phyloP scores from a whole-genome alignment of 2,329 filamentous ascomycete genomes.

The Ascochyta fabae region DNA sequence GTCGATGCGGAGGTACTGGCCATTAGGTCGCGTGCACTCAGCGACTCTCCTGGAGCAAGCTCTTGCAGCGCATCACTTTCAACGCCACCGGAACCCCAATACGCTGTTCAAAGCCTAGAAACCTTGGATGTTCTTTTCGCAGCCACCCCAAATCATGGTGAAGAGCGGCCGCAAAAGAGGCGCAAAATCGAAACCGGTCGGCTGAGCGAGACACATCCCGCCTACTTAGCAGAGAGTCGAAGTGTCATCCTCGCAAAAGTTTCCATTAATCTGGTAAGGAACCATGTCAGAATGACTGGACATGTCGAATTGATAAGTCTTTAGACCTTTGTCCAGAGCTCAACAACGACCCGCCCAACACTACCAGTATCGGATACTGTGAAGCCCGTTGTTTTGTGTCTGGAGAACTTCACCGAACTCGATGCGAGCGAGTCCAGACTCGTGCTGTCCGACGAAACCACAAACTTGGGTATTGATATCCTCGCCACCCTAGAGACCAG shows the following conservation, averaged over 20 bases:
- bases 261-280: slow-evolving; percentile 31
- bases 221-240: slow-evolving; percentile 21
- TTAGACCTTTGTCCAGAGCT: slow-evolving; percentile 1
- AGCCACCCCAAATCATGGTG: not conserved
- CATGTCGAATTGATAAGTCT: not conserved
- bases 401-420: slow-evolving; percentile 31
- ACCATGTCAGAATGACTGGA: not conserved
- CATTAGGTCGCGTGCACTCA: not conserved
- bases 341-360: not conserved
- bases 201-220: not conserved
- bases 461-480: slow-evolving; percentile 24
- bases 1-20: slow-evolving; percentile 25
- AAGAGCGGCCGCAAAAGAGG: slow-evolving; percentile 35
- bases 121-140: slow-evolving; percentile 28
- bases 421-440: slow-evolving; percentile 22
- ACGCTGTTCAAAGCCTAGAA: slow-evolving; percentile 18
- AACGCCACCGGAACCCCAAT: slow-evolving; percentile 4
- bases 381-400: slow-evolving; percentile 22
- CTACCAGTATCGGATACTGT: not conserved
- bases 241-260: slow-evolving; percentile 42
- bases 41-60: not conserved
- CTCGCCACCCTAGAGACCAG: slow-evolving; percentile 24
- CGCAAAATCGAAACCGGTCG: slow-evolving; percentile 31
- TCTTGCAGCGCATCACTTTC: not conserved
- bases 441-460: slow-evolving; percentile 25